A percentile compares a stretch with the other conserved stretches of the same genome.
Evolutionary conservation across 108 stramenopile genomes (phyloP).

Genomic region (Pseudonitzschia delicatissima): DNA sequence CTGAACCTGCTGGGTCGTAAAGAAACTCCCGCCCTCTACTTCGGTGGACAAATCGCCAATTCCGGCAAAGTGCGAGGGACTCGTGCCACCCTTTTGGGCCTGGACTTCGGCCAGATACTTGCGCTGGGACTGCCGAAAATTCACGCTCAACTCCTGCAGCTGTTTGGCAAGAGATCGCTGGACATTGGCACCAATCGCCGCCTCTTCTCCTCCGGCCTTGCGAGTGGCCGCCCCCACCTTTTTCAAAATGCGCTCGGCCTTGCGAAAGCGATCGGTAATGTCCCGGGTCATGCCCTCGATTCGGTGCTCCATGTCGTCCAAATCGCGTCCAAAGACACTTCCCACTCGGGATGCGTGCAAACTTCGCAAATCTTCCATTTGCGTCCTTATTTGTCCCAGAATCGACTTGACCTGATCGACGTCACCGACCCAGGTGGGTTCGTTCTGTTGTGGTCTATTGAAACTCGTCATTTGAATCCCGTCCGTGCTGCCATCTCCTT

Average conservation of each 20-base stretch:
- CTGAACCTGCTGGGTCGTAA: constrained; percentile 70
- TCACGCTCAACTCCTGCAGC: constrained; percentile 86
- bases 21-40: constrained; percentile 53
- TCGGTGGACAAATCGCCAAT: constrained; percentile 60
- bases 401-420: constrained; percentile 79
- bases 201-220: constrained; percentile 81
- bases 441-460: constrained; percentile 23
- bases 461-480: constrained; percentile 41
- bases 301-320: constrained; percentile 83
- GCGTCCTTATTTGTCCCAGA: constrained; percentile 71
- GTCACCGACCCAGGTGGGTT: constrained; percentile 79
- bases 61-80: constrained; percentile 65
- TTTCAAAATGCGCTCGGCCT: constrained; percentile 80
- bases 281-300: constrained; percentile 86
- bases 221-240: constrained; percentile 78
- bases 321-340: constrained; percentile 83
- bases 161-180: constrained; percentile 91
- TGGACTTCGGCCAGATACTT: constrained; percentile 92
- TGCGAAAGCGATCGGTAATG: constrained; percentile 85
- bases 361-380: constrained; percentile 78
- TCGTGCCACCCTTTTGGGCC: constrained; percentile 79
- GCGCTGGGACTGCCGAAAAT: constrained; percentile 93
- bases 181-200: constrained; percentile 83
- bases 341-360: constrained; percentile 93
- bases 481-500: constrained; percentile 39